These are phyloP conservation scores for Puccinia novopanici DNA, from an alignment of 1,284 basidiomycete genomes.

Conservation along the genomic window DNA sequence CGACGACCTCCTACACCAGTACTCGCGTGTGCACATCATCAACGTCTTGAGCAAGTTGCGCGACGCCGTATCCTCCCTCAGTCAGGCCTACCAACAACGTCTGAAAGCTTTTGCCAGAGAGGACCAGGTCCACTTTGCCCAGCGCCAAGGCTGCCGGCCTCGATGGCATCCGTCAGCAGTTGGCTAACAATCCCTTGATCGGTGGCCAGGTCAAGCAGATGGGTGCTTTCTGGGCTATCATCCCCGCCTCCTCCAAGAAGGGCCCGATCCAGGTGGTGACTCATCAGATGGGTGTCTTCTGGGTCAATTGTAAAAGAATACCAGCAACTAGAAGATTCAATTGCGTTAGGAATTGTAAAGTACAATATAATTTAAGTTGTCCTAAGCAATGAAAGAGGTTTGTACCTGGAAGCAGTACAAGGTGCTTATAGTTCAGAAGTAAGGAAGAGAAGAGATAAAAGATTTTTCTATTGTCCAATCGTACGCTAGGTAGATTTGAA, in stretches of 20 bases:
- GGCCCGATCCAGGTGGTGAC: slow-evolving; percentile 71
- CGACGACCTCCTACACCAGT: slow-evolving; percentile 57
- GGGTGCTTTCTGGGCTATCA: slow-evolving; percentile 70
- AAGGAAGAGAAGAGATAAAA: too few species aligned
- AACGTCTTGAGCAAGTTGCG: slow-evolving; percentile 57
- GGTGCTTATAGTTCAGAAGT: too few species aligned
- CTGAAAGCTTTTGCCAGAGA: slow-evolving; percentile 64
- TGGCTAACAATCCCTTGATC: slow-evolving; percentile 65
- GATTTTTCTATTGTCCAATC: too few species aligned
- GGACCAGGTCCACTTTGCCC: slow-evolving; percentile 69
- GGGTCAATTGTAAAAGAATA: slow-evolving; percentile 95
- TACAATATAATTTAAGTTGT: too few species aligned
- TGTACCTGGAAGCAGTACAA: too few species aligned
- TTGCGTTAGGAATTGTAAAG: too few species aligned
- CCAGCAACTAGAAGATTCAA: too few species aligned
- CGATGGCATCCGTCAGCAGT: slow-evolving; percentile 76
- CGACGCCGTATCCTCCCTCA: slow-evolving; percentile 85
- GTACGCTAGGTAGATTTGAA: too few species aligned
- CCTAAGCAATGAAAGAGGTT: too few species aligned
- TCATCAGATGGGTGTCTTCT: slow-evolving; percentile 83
- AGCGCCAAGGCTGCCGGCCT: slow-evolving; percentile 82
- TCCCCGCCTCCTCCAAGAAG: slow-evolving; percentile 63
- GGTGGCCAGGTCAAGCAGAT: slow-evolving; percentile 74
- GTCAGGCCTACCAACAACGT: slow-evolving; percentile 77
- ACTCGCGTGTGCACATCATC: slow-evolving; percentile 56